phyloP scores from a whole-genome alignment of 331 rosid genomes.

The Acacia concinna region DNA sequence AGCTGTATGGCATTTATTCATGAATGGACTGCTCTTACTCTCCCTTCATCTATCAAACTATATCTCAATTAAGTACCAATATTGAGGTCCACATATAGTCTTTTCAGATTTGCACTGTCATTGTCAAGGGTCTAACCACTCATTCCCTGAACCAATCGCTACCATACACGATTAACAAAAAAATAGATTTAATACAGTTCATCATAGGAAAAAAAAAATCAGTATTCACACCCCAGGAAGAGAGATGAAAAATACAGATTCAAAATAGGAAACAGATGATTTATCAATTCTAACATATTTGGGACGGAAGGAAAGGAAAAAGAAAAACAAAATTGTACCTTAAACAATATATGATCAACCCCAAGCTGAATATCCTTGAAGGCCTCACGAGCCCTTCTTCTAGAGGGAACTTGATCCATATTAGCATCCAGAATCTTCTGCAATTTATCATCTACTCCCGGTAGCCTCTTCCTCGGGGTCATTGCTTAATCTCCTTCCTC shows the following conservation, averaged over 20 bases:
- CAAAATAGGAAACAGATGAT: background rate
- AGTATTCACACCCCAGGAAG: background rate
- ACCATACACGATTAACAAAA: constrained; percentile 1
- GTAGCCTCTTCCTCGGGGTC: constrained; percentile 46
- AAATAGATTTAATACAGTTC: background rate
- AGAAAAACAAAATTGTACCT: constrained; percentile 40
- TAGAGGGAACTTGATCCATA: constrained; percentile 68
- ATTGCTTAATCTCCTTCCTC: constrained; percentile 24
- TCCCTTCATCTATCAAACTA: background rate
- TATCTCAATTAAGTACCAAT: background rate
- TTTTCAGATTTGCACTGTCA: constrained; percentile 22
- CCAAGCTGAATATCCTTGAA: constrained; percentile 74
- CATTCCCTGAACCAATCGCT: background rate
- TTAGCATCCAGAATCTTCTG: constrained; percentile 61
- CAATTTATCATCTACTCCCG: constrained; percentile 56
- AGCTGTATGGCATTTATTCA: background rate
- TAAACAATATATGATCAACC: constrained; percentile 80
- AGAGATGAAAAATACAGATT: background rate
- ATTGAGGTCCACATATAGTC: background rate
- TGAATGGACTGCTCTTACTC: constrained; percentile 1
- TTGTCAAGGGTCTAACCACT: background rate
- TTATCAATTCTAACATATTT: constrained; percentile 4
- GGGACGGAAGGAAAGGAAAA: background rate
- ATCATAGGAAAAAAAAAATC: background rate
- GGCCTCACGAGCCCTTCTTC: constrained; percentile 85